These are phyloP conservation scores for Torulaspora delbrueckii DNA, from an alignment of 805 yeast species.

Conservation along the genomic window DNA sequence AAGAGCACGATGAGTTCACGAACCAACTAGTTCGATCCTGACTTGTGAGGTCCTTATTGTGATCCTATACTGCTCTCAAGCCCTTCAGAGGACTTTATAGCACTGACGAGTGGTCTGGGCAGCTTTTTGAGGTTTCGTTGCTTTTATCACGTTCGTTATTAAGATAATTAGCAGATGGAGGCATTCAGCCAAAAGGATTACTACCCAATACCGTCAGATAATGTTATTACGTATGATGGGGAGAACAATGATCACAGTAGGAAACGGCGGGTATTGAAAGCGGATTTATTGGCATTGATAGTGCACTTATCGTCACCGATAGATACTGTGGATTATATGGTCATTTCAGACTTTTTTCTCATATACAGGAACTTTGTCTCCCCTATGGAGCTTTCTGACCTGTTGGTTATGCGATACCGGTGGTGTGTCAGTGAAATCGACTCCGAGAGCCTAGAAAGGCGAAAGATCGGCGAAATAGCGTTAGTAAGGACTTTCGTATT, in stretches of 20 bases:
- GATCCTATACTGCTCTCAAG: too few relatives aligned
- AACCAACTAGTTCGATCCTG: not conserved
- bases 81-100: too few relatives aligned
- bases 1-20: slow-evolving; percentile 1
- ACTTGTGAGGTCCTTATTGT: too few relatives aligned
- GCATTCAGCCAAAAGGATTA: slow-evolving; percentile 25
- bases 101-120: not conserved
- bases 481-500: slow-evolving; percentile 80
- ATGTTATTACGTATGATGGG: slow-evolving; percentile 23
- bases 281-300: slow-evolving; percentile 39
- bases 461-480: slow-evolving; percentile 56
- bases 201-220: slow-evolving; percentile 30
- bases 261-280: slow-evolving; percentile 19
- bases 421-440: slow-evolving; percentile 56
- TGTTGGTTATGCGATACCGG: slow-evolving; percentile 58
- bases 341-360: slow-evolving; percentile 79
- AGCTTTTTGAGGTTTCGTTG: not conserved
- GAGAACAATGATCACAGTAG: slow-evolving; percentile 8
- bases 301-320: slow-evolving; percentile 66
- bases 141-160: not conserved
- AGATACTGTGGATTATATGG: slow-evolving; percentile 64
- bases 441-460: slow-evolving; percentile 15
- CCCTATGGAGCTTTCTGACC: slow-evolving; percentile 52
- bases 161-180: slow-evolving; percentile 14
- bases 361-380: slow-evolving; percentile 70